Percentiles rank a stretch among this genome's conserved stretches.
These are phyloP conservation scores for Papilionanthe hybrid DNA, from an alignment of 116 monocot genomes.

Conservation along the genomic window DNA sequence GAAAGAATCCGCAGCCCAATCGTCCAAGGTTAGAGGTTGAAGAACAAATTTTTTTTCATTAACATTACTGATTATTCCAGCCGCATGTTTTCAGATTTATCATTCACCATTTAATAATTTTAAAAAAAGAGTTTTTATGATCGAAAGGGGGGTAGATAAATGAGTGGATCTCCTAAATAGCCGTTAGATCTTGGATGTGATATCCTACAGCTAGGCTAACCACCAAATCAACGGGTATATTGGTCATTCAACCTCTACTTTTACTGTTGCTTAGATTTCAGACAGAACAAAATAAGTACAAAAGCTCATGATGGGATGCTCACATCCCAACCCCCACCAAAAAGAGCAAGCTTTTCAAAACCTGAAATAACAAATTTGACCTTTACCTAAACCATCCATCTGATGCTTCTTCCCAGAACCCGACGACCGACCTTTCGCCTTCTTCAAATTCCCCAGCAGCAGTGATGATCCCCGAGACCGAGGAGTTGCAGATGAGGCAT, in stretches of 20 bases:
- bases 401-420: slow-evolving; percentile 28
- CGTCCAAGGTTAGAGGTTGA: too few relatives aligned
- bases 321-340: not conserved
- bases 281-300: not conserved
- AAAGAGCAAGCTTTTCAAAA: not conserved
- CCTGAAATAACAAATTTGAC: not conserved
- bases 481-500: not conserved
- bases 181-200: not conserved
- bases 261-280: not conserved
- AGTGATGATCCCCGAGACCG: not conserved
- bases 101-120: too few relatives aligned
- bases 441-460: slow-evolving; percentile 13
- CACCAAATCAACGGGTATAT: not conserved
- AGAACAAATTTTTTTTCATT: too few relatives aligned
- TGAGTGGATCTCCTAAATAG: too few relatives aligned
- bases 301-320: not conserved
- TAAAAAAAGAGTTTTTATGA: too few relatives aligned
- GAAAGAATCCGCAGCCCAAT: too few relatives aligned
- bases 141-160: too few relatives aligned
- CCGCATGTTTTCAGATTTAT: too few relatives aligned
- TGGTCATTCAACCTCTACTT: not conserved
- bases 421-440: slow-evolving; percentile 21
- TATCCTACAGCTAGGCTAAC: not conserved
- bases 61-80: too few relatives aligned
- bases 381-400: slow-evolving; percentile 25